Evolutionary conservation across 1,284 basidiomycete genomes (phyloP).

Genomic region (Ganoderma leucocontextum): DNA sequence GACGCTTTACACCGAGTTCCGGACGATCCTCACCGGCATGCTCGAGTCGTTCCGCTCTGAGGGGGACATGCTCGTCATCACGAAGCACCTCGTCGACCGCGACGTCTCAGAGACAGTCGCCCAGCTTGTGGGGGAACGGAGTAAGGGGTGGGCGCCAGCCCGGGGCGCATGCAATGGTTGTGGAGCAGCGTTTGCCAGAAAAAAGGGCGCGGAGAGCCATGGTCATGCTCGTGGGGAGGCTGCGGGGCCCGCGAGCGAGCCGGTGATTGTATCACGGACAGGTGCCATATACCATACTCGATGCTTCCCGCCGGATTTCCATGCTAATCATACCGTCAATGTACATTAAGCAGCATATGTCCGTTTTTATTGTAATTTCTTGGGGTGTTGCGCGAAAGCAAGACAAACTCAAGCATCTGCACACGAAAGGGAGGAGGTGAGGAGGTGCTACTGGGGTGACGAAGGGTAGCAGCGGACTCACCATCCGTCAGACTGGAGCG

Average conservation of each 20-base stretch:
- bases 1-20: slow-evolving; percentile 91
- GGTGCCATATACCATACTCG: slow-evolving; percentile 65
- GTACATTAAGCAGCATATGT: slow-evolving; percentile 41
- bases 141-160: slow-evolving; percentile 41
- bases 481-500: slow-evolving; percentile 47
- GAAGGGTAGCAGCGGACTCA: slow-evolving; percentile 9
- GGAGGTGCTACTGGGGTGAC: background rate
- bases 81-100: slow-evolving; percentile 83
- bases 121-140: slow-evolving; percentile 45
- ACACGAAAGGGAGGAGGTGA: background rate
- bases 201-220: slow-evolving; percentile 23
- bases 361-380: slow-evolving; percentile 18
- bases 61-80: slow-evolving; percentile 90
- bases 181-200: slow-evolving; percentile 32
- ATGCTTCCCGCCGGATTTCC: slow-evolving; percentile 50
- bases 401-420: background rate
- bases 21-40: slow-evolving; percentile 92
- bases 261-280: slow-evolving; percentile 66
- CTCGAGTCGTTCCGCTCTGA: slow-evolving; percentile 93
- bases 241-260: slow-evolving; percentile 30
- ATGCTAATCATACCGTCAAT: slow-evolving; percentile 37
- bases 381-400: slow-evolving; percentile 11
- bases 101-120: slow-evolving; percentile 85
- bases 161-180: slow-evolving; percentile 37
- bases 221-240: slow-evolving; percentile 19